Base-by-base conservation (phyloP, 768 basidiomycete genomes). In the Candolleomyces efflorescens region DNA sequence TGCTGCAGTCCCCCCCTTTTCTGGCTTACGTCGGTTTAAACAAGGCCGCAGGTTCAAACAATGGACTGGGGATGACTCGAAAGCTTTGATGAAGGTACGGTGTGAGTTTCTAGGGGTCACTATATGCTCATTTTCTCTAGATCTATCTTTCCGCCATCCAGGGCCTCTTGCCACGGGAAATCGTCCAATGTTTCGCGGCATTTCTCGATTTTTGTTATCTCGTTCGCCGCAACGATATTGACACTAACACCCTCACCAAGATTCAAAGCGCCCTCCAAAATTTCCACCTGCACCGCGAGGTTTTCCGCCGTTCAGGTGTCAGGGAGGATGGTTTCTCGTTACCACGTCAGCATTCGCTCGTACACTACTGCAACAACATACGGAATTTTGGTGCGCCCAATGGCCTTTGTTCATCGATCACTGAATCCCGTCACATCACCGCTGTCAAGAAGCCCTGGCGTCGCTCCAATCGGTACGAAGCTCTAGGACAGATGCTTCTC, bases 51-150 rank as follows among this genome's bases (percentile, higher is more conserved):
- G 60, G 9, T 73, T 73, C 56, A 64, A 69, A 23, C 71, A 74
- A 46, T 75, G 73, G 73, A 75, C 70, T 6, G 71, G 72, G 0
- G 65, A 75, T 53, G 69, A 76, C 50, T 75, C 71, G 0, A 74
- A 74, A 49, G 73, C 63, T 0, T 54, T 74, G 0, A 75, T 75
- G 71, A 74, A 75, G 68, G 70, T 72, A 49, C 10, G 55, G 37
- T 3, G 24, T 17, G 15, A 17, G 11, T 56, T 9, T 13, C 45
- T 39, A 17, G 17, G 32, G 6, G 24, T 9, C 13, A 24, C 18
- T 10, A 39, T 46, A 13, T 11, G 22, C 38, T 15, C 9, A 27
- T n/a, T 18, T 36, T 12, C 10, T 12, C 5, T 22, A 68, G 66
- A 60, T 67, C 1, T 69, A 68, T 36, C 44, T 68, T 0, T 50